Evolutionary conservation across 805 yeast genomes (phyloP).

Genomic region (Sporopachydermia quercuum): DNA sequence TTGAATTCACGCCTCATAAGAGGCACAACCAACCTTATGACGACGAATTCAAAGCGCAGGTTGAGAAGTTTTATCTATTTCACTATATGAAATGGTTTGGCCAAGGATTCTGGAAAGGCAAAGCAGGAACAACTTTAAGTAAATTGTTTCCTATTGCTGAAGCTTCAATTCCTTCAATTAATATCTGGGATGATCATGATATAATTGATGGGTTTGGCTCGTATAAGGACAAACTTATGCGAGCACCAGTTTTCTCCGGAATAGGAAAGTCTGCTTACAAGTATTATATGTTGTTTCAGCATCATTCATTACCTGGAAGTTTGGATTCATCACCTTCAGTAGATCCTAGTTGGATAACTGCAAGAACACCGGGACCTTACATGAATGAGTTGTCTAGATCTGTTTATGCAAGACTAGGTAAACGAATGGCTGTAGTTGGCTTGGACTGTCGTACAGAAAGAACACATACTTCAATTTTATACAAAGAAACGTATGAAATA

Average conservation of each 20-base stretch:
- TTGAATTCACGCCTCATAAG: slow-evolving; percentile 34
- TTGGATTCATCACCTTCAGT: slow-evolving; percentile 23
- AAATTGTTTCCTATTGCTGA: slow-evolving; percentile 55
- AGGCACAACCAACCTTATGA: slow-evolving; percentile 26
- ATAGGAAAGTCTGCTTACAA: slow-evolving; percentile 72
- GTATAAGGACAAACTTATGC: slow-evolving; percentile 64
- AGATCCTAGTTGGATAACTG: slow-evolving; percentile 50
- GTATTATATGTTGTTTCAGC: slow-evolving; percentile 87
- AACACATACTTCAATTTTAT: slow-evolving; percentile 40
- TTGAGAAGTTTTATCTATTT: slow-evolving; percentile 51
- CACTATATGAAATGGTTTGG: slow-evolving; percentile 87
- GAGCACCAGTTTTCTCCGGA: slow-evolving; percentile 45
- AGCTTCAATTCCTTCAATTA: slow-evolving; percentile 73
- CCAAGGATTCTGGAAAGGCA: slow-evolving; percentile 70
- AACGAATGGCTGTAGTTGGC: slow-evolving; percentile 56
- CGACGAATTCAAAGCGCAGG: slow-evolving; percentile 33
- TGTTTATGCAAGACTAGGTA: slow-evolving; percentile 58
- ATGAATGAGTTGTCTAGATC: slow-evolving; percentile 58
- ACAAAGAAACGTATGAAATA: slow-evolving; percentile 37
- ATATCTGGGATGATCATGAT: slow-evolving; percentile 90
- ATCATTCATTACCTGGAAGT: slow-evolving; percentile 44
- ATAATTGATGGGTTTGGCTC: slow-evolving; percentile 95
- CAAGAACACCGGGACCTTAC: slow-evolving; percentile 46
- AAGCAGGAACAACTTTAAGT: slow-evolving; percentile 50
- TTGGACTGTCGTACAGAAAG: slow-evolving; percentile 92